phyloP scores from a whole-genome alignment of 2,329 filamentous ascomycete genomes.

The Rutstroemia sp. region DNA sequence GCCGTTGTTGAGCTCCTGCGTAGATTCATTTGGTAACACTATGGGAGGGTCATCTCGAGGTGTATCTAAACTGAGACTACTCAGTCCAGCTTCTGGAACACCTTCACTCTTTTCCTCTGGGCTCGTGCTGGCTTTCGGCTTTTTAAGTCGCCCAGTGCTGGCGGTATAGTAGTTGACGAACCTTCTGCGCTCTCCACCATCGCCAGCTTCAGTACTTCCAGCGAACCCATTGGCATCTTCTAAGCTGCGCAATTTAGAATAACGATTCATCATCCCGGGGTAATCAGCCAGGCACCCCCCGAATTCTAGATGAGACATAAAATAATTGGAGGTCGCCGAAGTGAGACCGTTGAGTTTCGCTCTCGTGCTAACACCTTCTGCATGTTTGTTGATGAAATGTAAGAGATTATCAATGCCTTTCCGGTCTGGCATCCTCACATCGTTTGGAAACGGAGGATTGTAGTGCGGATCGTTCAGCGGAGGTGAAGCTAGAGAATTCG shows the following conservation, averaged over 20 bases:
- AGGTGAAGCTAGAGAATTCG: constrained; percentile 20
- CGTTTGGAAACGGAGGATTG: constrained; percentile 70
- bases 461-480: constrained; percentile 52
- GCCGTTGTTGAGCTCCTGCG: neutral
- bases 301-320: constrained; percentile 78
- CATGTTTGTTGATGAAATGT: constrained; percentile 79
- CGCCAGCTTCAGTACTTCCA: constrained; percentile 16
- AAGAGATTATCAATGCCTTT: constrained; percentile 60
- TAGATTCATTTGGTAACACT: constrained; percentile 33
- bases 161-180: constrained; percentile 90
- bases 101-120: constrained; percentile 15
- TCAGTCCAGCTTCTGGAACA: constrained; percentile 16
- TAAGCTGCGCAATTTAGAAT: constrained; percentile 59
- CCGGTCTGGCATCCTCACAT: constrained; percentile 60
- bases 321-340: constrained; percentile 62
- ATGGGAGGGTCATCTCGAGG: constrained; percentile 22
- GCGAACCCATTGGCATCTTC: constrained; percentile 60
- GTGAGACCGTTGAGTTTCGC: constrained; percentile 37
- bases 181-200: constrained; percentile 48
- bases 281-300: constrained; percentile 76
- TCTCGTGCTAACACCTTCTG: constrained; percentile 35
- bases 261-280: constrained; percentile 59
- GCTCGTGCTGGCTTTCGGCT: constrained; percentile 29
- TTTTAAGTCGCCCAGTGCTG: constrained; percentile 65
- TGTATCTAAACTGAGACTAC: constrained; percentile 17